Conservation (phyloP, 257 asterid species). For the Solanum tacnaense region DNA sequence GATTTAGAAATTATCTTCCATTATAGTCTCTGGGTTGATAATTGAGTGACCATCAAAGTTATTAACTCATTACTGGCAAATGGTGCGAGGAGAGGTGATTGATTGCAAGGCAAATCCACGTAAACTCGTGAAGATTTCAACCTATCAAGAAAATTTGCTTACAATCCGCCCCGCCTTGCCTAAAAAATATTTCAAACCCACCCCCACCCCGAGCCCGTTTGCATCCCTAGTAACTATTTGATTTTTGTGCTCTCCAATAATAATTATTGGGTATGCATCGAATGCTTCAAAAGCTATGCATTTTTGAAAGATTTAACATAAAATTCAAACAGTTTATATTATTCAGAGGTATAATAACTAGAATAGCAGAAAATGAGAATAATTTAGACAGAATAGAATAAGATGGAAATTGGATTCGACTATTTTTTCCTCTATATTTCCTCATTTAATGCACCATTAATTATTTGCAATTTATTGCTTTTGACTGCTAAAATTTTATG, state of each 20-base stretch:
- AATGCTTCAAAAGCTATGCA: accelerated
- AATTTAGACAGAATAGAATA: neutral
- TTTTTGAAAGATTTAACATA: neutral
- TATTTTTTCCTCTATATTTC: neutral
- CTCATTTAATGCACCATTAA: neutral
- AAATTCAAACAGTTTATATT: neutral
- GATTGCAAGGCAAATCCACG: too few relatives aligned
- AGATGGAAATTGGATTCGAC: neutral
- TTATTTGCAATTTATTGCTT: neutral
- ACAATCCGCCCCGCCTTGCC: too few relatives aligned
- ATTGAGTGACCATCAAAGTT: too few relatives aligned
- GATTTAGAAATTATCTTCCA: too few relatives aligned
- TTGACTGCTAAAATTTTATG: neutral
- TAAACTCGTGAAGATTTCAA: too few relatives aligned
- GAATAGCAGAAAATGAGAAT: neutral
- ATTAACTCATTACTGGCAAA: too few relatives aligned
- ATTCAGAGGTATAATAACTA: neutral
- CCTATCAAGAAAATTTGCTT: too few relatives aligned
- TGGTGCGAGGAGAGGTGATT: too few relatives aligned
- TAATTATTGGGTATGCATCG: neutral
- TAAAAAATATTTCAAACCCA: too few relatives aligned
- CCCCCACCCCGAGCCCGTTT: too few relatives aligned
- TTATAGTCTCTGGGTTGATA: too few relatives aligned
- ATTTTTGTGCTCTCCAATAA: neutral
- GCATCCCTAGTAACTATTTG: neutral